A percentile compares a stretch with the other conserved stretches of the same genome.
phyloP scores from a whole-genome alignment of 805 yeast genomes.

The Suhomyces sp. region DNA sequence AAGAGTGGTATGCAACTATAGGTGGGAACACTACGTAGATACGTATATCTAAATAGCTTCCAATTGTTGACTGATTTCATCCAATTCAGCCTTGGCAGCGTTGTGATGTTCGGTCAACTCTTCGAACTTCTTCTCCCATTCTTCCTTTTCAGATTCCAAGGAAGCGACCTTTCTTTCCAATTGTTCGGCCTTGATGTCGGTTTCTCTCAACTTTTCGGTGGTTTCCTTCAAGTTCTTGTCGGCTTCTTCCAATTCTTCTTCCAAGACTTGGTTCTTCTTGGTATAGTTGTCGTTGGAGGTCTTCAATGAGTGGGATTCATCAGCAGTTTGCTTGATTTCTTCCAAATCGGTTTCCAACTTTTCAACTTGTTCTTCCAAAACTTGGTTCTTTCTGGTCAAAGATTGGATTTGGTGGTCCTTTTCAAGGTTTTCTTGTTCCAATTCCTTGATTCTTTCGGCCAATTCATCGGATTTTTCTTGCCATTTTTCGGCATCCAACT shows the following conservation, averaged over 20 bases:
- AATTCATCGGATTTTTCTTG: slow-evolving; percentile 95
- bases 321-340: slow-evolving; percentile 82
- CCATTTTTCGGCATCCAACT: slow-evolving; percentile 95
- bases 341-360: slow-evolving; percentile 70
- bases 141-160: slow-evolving; percentile 88
- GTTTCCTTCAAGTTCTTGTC: slow-evolving; percentile 91
- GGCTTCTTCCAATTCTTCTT: slow-evolving; percentile 86
- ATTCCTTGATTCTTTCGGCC: slow-evolving; percentile 72
- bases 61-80: slow-evolving; percentile 94
- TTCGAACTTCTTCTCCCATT: slow-evolving; percentile 87
- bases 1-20: slow-evolving; percentile 3
- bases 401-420: slow-evolving; percentile 95
- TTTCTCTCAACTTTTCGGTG: slow-evolving; percentile 89
- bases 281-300: slow-evolving; percentile 87
- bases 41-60: slow-evolving; percentile 57
- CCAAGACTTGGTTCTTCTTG: slow-evolving; percentile 85
- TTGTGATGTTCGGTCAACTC: slow-evolving; percentile 79
- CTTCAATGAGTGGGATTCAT: slow-evolving; percentile 84
- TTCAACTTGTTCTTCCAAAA: slow-evolving; percentile 80
- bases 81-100: slow-evolving; percentile 88
- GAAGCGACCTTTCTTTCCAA: slow-evolving; percentile 91
- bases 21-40: slow-evolving; percentile 1
- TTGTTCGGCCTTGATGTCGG: slow-evolving; percentile 95
- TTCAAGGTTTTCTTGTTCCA: slow-evolving; percentile 88
- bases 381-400: slow-evolving; percentile 86